Base-by-base conservation (phyloP, 352 stramenopile genomes). In the Albugo laibachii region DNA sequence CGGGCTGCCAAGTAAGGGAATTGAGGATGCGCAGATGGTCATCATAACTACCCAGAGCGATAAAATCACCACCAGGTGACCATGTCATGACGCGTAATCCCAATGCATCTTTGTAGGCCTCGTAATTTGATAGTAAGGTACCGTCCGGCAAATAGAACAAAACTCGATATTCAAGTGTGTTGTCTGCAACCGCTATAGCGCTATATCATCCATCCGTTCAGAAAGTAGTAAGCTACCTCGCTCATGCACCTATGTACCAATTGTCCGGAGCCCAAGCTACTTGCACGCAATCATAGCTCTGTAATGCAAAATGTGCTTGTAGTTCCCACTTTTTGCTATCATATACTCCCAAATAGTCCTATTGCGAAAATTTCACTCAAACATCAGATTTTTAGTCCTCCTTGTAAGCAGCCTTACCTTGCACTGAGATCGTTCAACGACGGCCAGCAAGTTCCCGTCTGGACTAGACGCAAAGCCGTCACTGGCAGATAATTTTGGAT, bases 261-360 rank as follows among this genome's bases (percentile, higher is more conserved):
- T 80, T 69, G 37, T 85, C 74, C 3, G 72, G 61, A 0, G 71
- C 74, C 74, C 71, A 89, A 31, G 24, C 15, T 31, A 89, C 57
- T 56, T 89, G 67, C 1, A 72, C 65, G 31, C 74, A 83, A 56
- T 89, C 77, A 53, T 89, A 89, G 50, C 69, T 87, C 16, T 83
- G 71, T 12, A 83, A 47, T 1, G 71, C 40, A 47, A 87, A 89
- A 48, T 87, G 77, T 0, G 59, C 47, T 2, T 70, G 65, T 5
- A 87, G 53, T 27, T 87, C 72, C 77, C 77, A 89, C 13, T 58
- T 63, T 45, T 70, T 72, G 37, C 71, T 82, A 48, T 61, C 69
- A 58, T 89, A 89, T 43, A 89, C 61, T 4, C 72, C 74, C 20
- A 89, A 52, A 15, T 76, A 82, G 36, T 89, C 77, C 65, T 85